phyloP scores from a whole-genome alignment of 345 rosid genomes.

The Eucalyptus curtisii region DNA sequence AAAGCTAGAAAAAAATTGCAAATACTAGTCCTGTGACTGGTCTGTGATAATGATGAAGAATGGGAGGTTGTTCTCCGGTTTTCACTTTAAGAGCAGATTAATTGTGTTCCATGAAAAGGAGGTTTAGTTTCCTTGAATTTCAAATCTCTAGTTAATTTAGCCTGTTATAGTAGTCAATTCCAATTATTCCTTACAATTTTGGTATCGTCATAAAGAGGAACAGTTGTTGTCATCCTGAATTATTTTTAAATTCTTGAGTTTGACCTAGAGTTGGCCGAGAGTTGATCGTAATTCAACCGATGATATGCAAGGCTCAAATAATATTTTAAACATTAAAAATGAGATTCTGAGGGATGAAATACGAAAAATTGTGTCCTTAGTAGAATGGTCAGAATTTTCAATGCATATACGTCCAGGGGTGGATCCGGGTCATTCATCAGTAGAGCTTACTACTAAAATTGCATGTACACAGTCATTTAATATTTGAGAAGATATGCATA shows the following conservation, averaged over 20 bases:
- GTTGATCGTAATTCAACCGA: background rate
- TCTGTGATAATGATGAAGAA: background rate
- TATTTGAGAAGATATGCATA: background rate
- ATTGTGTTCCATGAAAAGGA: background rate
- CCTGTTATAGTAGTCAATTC: background rate
- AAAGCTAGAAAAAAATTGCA: background rate
- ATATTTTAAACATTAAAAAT: background rate
- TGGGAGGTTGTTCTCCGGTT: background rate
- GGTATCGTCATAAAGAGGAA: background rate
- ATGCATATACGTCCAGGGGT: background rate
- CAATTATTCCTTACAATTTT: background rate
- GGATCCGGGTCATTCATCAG: background rate
- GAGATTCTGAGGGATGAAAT: background rate
- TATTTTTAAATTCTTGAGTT: background rate
- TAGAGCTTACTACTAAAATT: background rate
- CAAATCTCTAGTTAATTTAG: background rate
- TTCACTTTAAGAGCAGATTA: background rate
- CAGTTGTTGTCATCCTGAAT: background rate
- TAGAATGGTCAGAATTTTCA: background rate
- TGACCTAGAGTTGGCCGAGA: background rate
- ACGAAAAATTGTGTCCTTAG: background rate
- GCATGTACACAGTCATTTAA: background rate
- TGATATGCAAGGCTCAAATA: background rate
- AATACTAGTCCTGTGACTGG: background rate
- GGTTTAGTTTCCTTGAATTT: background rate